These are phyloP conservation scores for Austropuccinia psidii DNA, from an alignment of 1,284 basidiomycete genomes.

Conservation along the genomic window DNA sequence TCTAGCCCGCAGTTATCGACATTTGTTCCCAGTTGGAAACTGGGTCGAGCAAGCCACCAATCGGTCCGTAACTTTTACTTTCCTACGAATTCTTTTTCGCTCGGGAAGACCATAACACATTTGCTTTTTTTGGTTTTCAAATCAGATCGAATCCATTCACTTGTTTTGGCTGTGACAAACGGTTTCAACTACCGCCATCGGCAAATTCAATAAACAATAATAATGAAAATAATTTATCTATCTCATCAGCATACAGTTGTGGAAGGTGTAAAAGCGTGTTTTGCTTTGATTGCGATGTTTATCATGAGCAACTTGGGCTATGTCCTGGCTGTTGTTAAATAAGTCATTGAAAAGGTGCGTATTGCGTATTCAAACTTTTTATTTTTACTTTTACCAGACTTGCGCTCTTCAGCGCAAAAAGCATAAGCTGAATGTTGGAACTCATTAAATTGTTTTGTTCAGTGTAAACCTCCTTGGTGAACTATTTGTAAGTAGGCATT, in stretches of 20 bases:
- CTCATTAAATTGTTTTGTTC: too few relatives aligned
- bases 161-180: conserved; percentile 5
- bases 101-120: neutral
- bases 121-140: conserved; percentile 45
- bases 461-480: too few relatives aligned
- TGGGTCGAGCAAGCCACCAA: conserved; percentile 54
- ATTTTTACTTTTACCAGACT: too few relatives aligned
- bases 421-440: too few relatives aligned
- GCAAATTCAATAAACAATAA: conserved; percentile 45
- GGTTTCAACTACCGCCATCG: conserved; percentile 11
- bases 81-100: conserved; percentile 3
- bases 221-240: conserved; percentile 39
- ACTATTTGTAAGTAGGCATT: too few relatives aligned
- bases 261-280: conserved; percentile 55
- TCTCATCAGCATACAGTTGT: conserved; percentile 47
- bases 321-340: conserved; percentile 43
- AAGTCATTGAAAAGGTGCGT: too few relatives aligned
- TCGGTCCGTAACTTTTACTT: conserved; percentile 13
- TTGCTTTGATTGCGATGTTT: conserved; percentile 65
- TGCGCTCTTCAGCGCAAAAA: too few relatives aligned
- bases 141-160: conserved; percentile 45
- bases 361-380: too few relatives aligned
- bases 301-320: conserved; percentile 44
- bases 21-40: conserved; percentile 78
- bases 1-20: conserved; percentile 88